Conservation (phyloP, 2,329 filamentous ascomycete species). For the Cytospora chrysosperma region DNA sequence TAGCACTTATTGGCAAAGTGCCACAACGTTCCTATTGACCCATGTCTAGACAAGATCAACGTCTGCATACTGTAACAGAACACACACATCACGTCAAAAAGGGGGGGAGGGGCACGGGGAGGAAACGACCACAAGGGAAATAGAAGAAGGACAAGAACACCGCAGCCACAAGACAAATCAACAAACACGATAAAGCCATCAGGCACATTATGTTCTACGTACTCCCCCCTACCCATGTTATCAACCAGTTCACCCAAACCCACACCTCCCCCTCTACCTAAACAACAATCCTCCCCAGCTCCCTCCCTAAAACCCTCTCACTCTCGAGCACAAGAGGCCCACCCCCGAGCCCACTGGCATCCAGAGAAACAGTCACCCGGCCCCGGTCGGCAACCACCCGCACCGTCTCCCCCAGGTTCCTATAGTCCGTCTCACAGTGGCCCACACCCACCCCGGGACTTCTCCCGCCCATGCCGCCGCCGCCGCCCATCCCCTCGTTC, state of each 20-base stretch:
- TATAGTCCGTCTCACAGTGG: conserved; percentile 75
- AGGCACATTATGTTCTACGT: not conserved
- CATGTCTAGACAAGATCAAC: too few species aligned
- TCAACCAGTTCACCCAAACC: not conserved
- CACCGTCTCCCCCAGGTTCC: conserved; percentile 75
- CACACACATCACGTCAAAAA: too few species aligned
- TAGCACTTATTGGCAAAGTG: too few species aligned
- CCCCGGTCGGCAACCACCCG: conserved; percentile 69
- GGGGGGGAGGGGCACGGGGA: too few species aligned
- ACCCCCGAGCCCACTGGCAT: conserved; percentile 63
- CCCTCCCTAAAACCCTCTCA: conserved; percentile 38
- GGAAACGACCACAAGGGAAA: too few species aligned
- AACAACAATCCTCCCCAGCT: conserved; percentile 38
- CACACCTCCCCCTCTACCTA: too few species aligned
- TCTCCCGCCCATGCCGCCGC: conserved; percentile 22
- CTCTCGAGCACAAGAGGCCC: conserved; percentile 67
- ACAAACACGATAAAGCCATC: not conserved
- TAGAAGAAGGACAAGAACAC: too few species aligned
- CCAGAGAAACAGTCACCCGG: conserved; percentile 71
- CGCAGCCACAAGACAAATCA: not conserved
- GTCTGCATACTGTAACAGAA: too few species aligned
- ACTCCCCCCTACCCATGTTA: not conserved
- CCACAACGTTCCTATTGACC: too few species aligned
- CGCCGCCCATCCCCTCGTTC: conserved; percentile 20
- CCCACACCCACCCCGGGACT: conserved; percentile 30